phyloP scores from a whole-genome alignment of 345 rosid genomes.

The Durio zibethinus region DNA sequence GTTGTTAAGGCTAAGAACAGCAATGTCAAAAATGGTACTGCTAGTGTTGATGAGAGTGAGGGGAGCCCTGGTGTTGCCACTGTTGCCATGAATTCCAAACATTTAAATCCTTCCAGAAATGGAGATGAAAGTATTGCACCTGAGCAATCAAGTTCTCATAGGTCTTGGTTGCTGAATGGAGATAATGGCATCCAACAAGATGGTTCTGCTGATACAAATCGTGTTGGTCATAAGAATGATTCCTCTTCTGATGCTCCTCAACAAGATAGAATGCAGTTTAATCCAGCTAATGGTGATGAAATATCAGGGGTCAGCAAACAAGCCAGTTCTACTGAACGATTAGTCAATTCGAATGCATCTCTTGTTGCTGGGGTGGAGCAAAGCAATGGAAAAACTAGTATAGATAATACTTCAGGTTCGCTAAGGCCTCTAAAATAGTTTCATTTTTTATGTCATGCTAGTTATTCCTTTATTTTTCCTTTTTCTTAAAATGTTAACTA shows the following conservation, averaged over 20 bases:
- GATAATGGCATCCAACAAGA: slow-evolving; percentile 50
- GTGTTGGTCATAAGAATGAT: slow-evolving; percentile 32
- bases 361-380: slow-evolving; percentile 35
- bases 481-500: slow-evolving; percentile 14
- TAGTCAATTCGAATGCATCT: slow-evolving; percentile 31
- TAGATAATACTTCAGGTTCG: slow-evolving; percentile 51
- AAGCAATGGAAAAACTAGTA: slow-evolving; percentile 50
- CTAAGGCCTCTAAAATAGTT: slow-evolving; percentile 11
- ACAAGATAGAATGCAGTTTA: slow-evolving; percentile 44
- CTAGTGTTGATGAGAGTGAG: slow-evolving; percentile 53
- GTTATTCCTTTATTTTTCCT: slow-evolving; percentile 7
- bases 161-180: slow-evolving; percentile 49
- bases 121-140: slow-evolving; percentile 46
- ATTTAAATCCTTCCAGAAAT: slow-evolving; percentile 48
- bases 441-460: neutral
- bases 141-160: slow-evolving; percentile 56
- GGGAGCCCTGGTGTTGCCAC: slow-evolving; percentile 50
- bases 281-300: slow-evolving; percentile 49
- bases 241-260: slow-evolving; percentile 33
- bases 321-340: slow-evolving; percentile 35
- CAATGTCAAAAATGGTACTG: slow-evolving; percentile 37
- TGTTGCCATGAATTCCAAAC: slow-evolving; percentile 42
- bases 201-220: slow-evolving; percentile 39
- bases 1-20: slow-evolving; percentile 59
- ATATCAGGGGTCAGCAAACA: slow-evolving; percentile 38